These are phyloP conservation scores for baker's yeast (Saccharomyces cerevisiae) DNA, from an alignment of 805 yeast species.

Conservation along the genomic window DNA sequence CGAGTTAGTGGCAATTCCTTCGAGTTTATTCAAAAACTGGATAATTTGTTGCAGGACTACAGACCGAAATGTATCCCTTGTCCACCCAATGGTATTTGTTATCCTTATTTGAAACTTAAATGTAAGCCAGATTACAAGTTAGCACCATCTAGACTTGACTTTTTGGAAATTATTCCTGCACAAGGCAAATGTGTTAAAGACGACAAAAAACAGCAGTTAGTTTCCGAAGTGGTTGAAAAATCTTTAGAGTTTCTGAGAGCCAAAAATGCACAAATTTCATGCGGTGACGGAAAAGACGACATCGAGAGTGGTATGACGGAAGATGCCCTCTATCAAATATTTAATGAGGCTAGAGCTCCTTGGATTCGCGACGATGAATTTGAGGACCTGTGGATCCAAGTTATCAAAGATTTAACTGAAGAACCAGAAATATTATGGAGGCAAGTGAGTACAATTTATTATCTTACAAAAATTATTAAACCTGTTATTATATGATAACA, in stretches of 20 bases:
- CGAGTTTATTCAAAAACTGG: constrained; percentile 34
- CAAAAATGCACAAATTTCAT: constrained; percentile 54
- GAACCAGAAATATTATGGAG: constrained; percentile 72
- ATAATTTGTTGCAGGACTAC: constrained; percentile 39
- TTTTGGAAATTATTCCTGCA: constrained; percentile 52
- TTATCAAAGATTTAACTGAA: constrained; percentile 49
- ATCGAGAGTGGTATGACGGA: constrained; percentile 43
- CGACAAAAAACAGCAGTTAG: constrained; percentile 57
- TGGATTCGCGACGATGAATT: constrained; percentile 43
- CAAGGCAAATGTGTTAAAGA: constrained; percentile 67
- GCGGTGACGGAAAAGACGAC: constrained; percentile 46
- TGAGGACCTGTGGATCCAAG: constrained; percentile 64
- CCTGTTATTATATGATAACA: not conserved
- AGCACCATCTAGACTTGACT: constrained; percentile 23
- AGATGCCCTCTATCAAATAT: constrained; percentile 45
- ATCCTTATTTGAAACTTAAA: constrained; percentile 45
- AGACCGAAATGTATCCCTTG: constrained; percentile 67
- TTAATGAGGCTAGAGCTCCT: constrained; percentile 33
- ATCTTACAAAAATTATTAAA: constrained; percentile 3
- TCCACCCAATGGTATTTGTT: constrained; percentile 76
- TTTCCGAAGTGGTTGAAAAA: constrained; percentile 56
- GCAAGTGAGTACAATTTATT: constrained; percentile 44
- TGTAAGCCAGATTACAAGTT: constrained; percentile 66
- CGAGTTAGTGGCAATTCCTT: constrained; percentile 25
- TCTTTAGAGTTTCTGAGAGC: constrained; percentile 58